Base-by-base conservation (phyloP, 176 grass and related monocot species). In the Triticum aestivum region DNA sequence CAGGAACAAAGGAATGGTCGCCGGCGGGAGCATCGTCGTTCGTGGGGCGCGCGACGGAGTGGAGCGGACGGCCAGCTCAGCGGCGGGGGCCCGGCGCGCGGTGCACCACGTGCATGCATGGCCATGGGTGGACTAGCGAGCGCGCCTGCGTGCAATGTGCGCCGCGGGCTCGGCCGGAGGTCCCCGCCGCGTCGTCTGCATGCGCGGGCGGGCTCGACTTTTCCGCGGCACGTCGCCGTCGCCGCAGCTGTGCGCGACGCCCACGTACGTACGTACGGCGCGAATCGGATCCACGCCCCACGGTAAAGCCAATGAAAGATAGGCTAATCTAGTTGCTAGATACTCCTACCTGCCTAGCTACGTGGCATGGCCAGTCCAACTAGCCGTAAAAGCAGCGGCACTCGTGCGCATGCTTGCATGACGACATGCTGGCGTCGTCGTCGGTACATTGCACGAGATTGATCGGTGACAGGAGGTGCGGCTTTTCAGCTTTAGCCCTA, bases 241-340 rank as follows among this genome's bases (percentile, higher is more conserved):
- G 34, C 35, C 65, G 75, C 35, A 83, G 79, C 71, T 82, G 79
- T 82, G 49, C 54, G 42, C 68, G 38, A 80, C 26, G 85, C 61
- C 66, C 12, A 74, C 42, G 12, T 21, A 11, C 27, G 41, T 67
- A 20, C 73, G 77, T 56, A 78, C 51, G 30, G 34, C 77, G 2
- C 77, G 77, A 42, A 41, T 63, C 56, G 20, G 34, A 61, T 78
- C 33, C 6, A 33, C 3, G 20, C n/a, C 35, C 33, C 6, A 33
- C 5, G 20, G 32, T 24, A 5, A 23, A 61, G 30, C 30, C 17
- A 59, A 20, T 34, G 3, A 77, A 30, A 10, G 5, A 21, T 4
- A 38, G 8, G 8, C 63, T 65, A 62, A 4, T 24, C 23, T 20
- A 8, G 17, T 2, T 56, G 17, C 68, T 70, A 65, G 62, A 65